Base-by-base conservation (phyloP, 495 filamentous ascomycete species). In the Aspergillus ellipticus region DNA sequence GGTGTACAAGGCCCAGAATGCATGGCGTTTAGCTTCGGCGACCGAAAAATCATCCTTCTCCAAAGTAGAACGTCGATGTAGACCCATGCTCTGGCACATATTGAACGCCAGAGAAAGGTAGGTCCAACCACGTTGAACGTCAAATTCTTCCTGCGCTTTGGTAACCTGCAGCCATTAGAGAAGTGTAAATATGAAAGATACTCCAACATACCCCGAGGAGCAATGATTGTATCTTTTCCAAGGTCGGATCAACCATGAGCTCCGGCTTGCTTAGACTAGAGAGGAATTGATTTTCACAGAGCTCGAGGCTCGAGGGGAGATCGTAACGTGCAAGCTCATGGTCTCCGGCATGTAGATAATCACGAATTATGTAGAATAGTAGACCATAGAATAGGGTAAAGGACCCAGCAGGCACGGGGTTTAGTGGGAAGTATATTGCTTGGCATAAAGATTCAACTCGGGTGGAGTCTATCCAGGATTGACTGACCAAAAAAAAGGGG, bases 101-200 rank as follows among this genome's bases (percentile, higher is more conserved):
- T 67, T 67, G 53, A 64, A 67, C 9, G 65, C 65, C n/a, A 67
- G 35, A 0, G 65, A 62, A 9, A 67, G 54, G 33, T 64, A 67
- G 2, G 65, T 57, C 65, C 65, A 67, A 26, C 65, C 62, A 6
- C 56, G 61, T 39, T 67, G 65, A 20, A 64, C 52, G 33, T 67
- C 59, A 22, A 58, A 67, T 46, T 64, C 65, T 49, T 67, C 65
- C 48, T 67, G 65, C 1, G 65, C 54, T 62, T 64, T 64, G 33
- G 57, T 58, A 9, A 62, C 51, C 61, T 66, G 37, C 20, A 11
- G 15, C 11, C 3, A 19, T 63, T 35, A 66, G 53, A 4, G 19
- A 26, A 33, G 6, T 33, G 2, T 26, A 7, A 16, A 35, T 1
- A 9, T 13, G 19, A 3, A 15, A 39, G 0, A 33, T 21, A 7